Evolutionary conservation across 163 green algal genomes (phyloP), one percentile per base, ranked within the genome.

Genomic region (Scenedesmus sp.): DNA sequence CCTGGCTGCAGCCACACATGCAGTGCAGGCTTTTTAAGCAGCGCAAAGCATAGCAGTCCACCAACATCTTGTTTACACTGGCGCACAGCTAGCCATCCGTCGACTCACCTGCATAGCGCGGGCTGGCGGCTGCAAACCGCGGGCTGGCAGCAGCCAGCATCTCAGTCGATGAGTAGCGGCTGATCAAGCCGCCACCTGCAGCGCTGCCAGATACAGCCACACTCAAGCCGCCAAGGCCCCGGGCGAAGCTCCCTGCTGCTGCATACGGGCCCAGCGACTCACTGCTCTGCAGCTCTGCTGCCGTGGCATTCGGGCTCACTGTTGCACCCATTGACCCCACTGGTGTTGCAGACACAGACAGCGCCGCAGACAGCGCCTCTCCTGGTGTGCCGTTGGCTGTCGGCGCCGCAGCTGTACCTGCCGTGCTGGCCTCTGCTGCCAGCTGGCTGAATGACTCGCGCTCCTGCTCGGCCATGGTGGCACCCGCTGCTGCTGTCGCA

Each of bases 381-480:
- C 34, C 15, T 2, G 83, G 83, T 55, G 83, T 88, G 57, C 56
- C 83, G 23, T 73, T 74, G 23, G 83, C 87, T 60, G 87, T 81
- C 3, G 15, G 52, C 9, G n/a, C 64, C n/a, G 46, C 66, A 26
- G 59, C 85, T 90, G 46, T 59, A 4, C 34, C 34, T 16, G 23
- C 57, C 18, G 56, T 54, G 57, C 57, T 55, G 18, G 87, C 87
- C 26, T 91, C 74, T 15, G 87, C 87, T n/a, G 87, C 87, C 3
- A 91, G 57, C 87, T 91, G 87, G 26, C 76, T 62, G 76, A 91
- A 91, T 10, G 56, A 87, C 20, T 79, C 55, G 5, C 76, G 66
- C 74, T 86, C 87, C 10, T 77, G 73, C 57, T 77, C 87, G 4
- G 87, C 87, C 87, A 91, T 91, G 76, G 57, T 77, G 26, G 57